phyloP scores from a whole-genome alignment of 306 rosid genomes.

The Prunus campanulata region DNA sequence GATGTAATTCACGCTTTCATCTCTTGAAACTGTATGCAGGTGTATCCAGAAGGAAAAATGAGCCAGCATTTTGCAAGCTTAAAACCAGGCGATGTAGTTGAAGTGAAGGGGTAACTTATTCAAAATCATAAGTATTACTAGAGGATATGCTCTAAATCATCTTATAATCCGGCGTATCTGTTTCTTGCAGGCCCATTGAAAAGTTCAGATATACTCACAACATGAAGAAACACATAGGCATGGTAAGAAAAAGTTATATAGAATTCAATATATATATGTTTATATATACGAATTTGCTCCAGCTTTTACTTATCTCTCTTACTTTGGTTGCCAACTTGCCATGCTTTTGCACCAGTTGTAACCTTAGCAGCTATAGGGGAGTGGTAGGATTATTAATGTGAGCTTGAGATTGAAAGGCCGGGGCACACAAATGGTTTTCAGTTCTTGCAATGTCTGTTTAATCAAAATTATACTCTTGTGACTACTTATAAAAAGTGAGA shows the following conservation, averaged over 20 bases:
- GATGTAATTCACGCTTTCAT: slow-evolving; percentile 4
- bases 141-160: slow-evolving; percentile 22
- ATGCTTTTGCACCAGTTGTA: neutral
- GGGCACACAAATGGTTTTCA: neutral
- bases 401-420: neutral
- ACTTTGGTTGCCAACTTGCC: neutral
- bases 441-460: neutral
- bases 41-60: slow-evolving; percentile 96
- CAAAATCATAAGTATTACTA: slow-evolving; percentile 11
- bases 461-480: too few relatives aligned
- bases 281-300: neutral
- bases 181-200: slow-evolving; percentile 82
- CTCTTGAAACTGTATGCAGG: slow-evolving; percentile 42
- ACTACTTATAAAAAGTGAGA: neutral
- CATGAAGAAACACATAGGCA: slow-evolving; percentile 96
- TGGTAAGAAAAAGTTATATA: slow-evolving; percentile 51
- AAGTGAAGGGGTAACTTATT: slow-evolving; percentile 88
- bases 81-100: slow-evolving; percentile 92
- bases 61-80: slow-evolving; percentile 97
- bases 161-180: slow-evolving; percentile 13
- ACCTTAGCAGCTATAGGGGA: slow-evolving; percentile 1
- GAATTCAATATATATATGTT: neutral
- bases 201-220: slow-evolving; percentile 86
- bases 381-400: slow-evolving; percentile 3
- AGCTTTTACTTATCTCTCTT: neutral